A percentile compares a stretch with the other conserved stretches of the same genome.
Conservation (phyloP, 371 early-diverging fungal genomes). For the Mortierella sp. region DNA sequence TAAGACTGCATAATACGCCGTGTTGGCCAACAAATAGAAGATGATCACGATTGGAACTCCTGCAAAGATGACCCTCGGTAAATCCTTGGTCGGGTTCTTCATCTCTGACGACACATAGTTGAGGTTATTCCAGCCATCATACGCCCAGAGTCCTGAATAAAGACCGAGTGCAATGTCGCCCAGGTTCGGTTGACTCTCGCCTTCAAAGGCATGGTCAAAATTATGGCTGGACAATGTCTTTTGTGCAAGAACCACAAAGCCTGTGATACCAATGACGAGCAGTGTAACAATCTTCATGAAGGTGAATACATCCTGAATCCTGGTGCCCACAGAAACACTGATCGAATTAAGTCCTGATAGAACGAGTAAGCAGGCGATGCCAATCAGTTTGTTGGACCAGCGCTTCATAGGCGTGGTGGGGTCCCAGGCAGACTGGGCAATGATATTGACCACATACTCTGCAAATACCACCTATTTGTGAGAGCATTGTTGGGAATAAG, state of each 20-base stretch:
- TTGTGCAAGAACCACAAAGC: constrained; percentile 75
- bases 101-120: constrained; percentile 93
- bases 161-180: constrained; percentile 84
- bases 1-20: constrained; percentile 88
- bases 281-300: constrained; percentile 83
- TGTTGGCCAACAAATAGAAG: constrained; percentile 84
- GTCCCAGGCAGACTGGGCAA: constrained; percentile 62
- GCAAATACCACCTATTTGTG: constrained; percentile 68
- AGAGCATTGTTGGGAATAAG: neutral
- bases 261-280: constrained; percentile 78
- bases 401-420: constrained; percentile 48
- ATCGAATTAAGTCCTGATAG: constrained; percentile 79
- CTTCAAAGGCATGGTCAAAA: constrained; percentile 72
- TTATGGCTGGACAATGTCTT: constrained; percentile 66
- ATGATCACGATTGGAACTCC: constrained; percentile 81
- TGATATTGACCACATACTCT: constrained; percentile 78
- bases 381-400: constrained; percentile 78
- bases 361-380: constrained; percentile 67
- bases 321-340: constrained; percentile 76
- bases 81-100: constrained; percentile 82
- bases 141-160: constrained; percentile 91
- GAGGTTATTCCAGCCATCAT: constrained; percentile 92
- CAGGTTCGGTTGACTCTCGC: constrained; percentile 62
- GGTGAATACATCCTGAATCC: constrained; percentile 85
- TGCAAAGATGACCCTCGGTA: constrained; percentile 77